Base-by-base conservation (phyloP, 169 alveolate genomes). In the Theileria sp. region DNA sequence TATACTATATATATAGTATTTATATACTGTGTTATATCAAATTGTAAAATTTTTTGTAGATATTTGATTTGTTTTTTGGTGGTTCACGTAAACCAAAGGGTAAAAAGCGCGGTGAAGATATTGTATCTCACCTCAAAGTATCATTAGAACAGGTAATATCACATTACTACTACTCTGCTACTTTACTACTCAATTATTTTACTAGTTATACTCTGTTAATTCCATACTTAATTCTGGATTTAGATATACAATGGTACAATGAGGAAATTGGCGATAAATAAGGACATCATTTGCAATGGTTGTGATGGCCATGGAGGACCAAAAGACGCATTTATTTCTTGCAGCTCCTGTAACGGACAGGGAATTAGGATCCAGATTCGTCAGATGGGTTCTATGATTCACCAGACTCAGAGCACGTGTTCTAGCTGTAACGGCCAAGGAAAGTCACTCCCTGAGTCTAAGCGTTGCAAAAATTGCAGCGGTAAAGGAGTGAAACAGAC, bases 291-390 rank as follows among this genome's bases (percentile, higher is more conserved):
- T 38, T 97, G 99, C 92, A 89, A 92, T 44, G 91, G 90, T 64
- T 98, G 99, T 83, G 97, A 97, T 69, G 99, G 99, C 36, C 92
- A 86, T 69, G 99, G 99, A 1, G 99, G 99, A 0, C 95, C 98
- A 0, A 94, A 95, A 75, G 97, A 95, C 58, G 97, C 97, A 4
- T 91, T 94, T 32, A 89, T 91, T 60, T 92, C 92, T n/a, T 98
- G 99, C 82, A 80, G 74, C 36, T 94, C 88, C 64, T 98, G 99
- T 86, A 94, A 96, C 75, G 99, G 99, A 26, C 96, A 94, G 50
- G 96, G 98, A 15, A 88, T 92, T 15, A 88, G 96, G 13, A 93
- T 92, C 6, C 96, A 92, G 66, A 92, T 97, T 87, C 86, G 94
- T 58, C 95, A 94, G 75, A 87, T 94, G 80, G 98, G 98, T 0